phyloP scores from a whole-genome alignment of 352 stramenopile species.

The Pythium sp. region DNA sequence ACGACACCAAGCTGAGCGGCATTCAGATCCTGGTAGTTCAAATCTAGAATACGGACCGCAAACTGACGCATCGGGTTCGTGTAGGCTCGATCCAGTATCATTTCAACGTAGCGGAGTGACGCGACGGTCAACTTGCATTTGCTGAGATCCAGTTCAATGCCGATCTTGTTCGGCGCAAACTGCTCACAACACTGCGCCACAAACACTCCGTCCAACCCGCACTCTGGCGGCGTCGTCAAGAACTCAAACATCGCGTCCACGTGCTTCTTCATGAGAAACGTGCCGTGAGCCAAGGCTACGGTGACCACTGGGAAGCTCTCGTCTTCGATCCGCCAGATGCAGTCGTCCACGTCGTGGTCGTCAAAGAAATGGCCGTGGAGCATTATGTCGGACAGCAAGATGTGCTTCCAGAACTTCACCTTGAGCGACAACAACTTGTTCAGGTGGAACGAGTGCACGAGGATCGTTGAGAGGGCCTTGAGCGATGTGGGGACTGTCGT shows the following conservation, averaged over 20 bases:
- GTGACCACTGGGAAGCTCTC: not conserved
- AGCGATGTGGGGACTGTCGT: not conserved
- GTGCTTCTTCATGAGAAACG: not conserved
- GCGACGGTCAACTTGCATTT: not conserved
- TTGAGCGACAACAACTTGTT: not conserved
- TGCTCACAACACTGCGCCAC: not conserved
- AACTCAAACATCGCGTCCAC: not conserved
- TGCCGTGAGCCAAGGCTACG: not conserved
- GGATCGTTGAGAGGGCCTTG: not conserved
- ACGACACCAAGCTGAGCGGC: not conserved
- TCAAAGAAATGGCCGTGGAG: no score
- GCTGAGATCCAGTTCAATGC: not conserved
- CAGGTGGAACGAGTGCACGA: not conserved
- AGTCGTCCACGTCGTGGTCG: not conserved
- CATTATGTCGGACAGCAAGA: not conserved
- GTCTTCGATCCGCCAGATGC: not conserved
- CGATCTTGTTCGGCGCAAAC: not conserved
- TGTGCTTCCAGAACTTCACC: not conserved
- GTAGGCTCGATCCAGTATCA: slow-evolving; percentile 1
- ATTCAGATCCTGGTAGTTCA: not conserved
- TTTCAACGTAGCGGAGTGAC: not conserved
- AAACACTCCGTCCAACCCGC: not conserved
- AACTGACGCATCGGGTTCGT: not conserved
- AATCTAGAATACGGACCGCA: not conserved
- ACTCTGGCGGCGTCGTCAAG: slow-evolving; percentile 1